phyloP scores from a whole-genome alignment of 2,329 filamentous ascomycete species.

The Aspergillus ibericus region DNA sequence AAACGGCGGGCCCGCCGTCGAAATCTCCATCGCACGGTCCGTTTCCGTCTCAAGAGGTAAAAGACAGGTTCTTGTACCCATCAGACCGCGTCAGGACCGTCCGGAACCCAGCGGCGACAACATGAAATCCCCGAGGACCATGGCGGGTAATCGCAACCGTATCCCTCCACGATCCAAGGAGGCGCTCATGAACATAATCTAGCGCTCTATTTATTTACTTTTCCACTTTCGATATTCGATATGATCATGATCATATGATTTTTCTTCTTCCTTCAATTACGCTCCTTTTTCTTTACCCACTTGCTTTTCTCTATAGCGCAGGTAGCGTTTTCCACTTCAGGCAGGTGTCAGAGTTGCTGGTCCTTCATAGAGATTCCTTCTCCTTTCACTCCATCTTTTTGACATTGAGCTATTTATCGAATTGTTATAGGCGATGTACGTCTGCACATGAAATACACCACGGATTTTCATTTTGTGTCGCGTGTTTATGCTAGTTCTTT shows the following conservation, averaged over 20 bases:
- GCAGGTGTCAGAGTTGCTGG: not conserved
- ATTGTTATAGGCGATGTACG: not conserved
- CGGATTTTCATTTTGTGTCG: not conserved
- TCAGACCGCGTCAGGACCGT: slow-evolving; percentile 27
- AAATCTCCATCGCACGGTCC: slow-evolving; percentile 42
- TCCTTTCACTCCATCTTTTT: not conserved
- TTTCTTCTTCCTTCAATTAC: not conserved
- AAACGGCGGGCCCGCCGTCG: slow-evolving; percentile 22
- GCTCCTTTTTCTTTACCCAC: not conserved
- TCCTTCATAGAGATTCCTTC: not conserved
- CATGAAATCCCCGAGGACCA: slow-evolving; percentile 29
- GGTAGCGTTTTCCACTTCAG: slow-evolving; percentile 4
- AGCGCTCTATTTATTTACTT: not conserved
- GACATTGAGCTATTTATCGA: not conserved
- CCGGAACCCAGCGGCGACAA: slow-evolving; percentile 27
- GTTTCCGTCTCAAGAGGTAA: slow-evolving; percentile 38
- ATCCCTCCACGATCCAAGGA: slow-evolving; percentile 35
- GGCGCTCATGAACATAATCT: slow-evolving; percentile 31
- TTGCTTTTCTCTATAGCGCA: slow-evolving; percentile 1
- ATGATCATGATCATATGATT: not conserved
- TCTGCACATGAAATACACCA: not conserved
- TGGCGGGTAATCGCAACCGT: slow-evolving; percentile 31
- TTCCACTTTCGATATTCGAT: not conserved
- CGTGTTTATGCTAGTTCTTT: too few species aligned
- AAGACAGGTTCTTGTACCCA: slow-evolving; percentile 39